Base-by-base conservation (phyloP, 257 asterid genomes). In the Primulina huaijiensis region DNA sequence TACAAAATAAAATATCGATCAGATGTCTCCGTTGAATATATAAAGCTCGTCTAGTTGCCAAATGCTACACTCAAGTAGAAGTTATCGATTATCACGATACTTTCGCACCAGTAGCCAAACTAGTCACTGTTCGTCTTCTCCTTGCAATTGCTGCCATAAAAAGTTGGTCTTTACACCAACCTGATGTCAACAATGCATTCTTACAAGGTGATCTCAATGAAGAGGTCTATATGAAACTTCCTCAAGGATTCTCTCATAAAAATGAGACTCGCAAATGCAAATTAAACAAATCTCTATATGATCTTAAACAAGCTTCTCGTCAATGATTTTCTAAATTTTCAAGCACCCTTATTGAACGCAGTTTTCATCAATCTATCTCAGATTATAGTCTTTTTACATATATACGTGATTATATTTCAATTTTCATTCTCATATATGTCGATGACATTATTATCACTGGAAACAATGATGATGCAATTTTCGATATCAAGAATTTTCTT, bases 231-330 rank as follows among this genome's bases (percentile, higher is more conserved):
- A 69, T 69, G 73, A 31, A 69, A 9, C 20, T 37, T 5, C 66
- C 66, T 56, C 66, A 20, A 0, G 58, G 66, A 0, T 56, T 69
- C 23, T 53, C 72, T 29, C 19, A 17, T 31, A 16, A 12, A 3
- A 55, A 53, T 27, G 16, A 53, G 16, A 33, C 58, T 27, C 23
- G 29, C 7, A 30, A 40, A 0, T 70, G 60, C 25, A 70, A 70
- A 70, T 37, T 59, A 21, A 37, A 21, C 11, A 34, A 37, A 60
- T 70, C 67, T 12, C 0, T 34, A 4, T 60, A 70, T 70, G 67
- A 60, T 37, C 74, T 60, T 17, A 70, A 70, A 70, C 74, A 70
- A 1, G 30, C 30, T 27, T 27, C 30, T 27, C 30, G 30, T 27
- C 3, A 27, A 27, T 27, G 30, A 3, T 27, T 27, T 27, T 27